Percentiles rank a stretch among this genome's conserved stretches.
These are phyloP conservation scores for Saururus chinensis DNA, from an alignment of 164 flowering plant genomes.

Conservation along the genomic window DNA sequence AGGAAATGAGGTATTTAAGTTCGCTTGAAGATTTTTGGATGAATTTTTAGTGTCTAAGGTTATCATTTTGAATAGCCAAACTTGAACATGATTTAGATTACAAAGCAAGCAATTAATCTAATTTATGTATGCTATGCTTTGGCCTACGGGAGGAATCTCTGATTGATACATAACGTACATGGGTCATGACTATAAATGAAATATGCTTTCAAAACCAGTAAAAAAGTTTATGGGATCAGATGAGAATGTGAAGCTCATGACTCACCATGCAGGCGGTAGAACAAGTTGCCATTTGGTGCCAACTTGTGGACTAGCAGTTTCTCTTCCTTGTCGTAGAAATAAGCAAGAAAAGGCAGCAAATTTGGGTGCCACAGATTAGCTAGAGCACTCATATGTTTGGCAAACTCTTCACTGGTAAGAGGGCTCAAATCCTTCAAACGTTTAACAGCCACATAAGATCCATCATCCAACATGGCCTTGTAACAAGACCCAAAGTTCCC, in stretches of 20 bases:
- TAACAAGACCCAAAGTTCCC: conserved; percentile 50
- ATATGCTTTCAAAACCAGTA: background rate
- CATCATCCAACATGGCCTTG: conserved; percentile 31
- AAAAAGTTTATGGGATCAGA: background rate
- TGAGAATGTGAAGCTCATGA: background rate
- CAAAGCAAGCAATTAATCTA: too few relatives aligned
- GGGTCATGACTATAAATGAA: too few relatives aligned
- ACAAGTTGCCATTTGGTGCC: conserved; percentile 40
- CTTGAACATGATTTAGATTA: too few relatives aligned
- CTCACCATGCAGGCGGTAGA: conserved; percentile 48
- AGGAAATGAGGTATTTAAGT: too few relatives aligned
- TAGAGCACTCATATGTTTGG: conserved; percentile 25
- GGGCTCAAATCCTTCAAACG: conserved; percentile 44
- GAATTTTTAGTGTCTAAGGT: too few relatives aligned
- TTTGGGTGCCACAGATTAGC: conserved; percentile 43
- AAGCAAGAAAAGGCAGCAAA: conserved; percentile 50
- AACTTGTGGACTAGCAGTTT: conserved; percentile 44
- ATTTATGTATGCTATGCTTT: too few relatives aligned
- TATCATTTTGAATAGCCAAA: too few relatives aligned
- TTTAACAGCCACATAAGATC: conserved; percentile 43
- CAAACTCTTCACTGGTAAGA: conserved; percentile 33
- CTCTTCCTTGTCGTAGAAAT: conserved; percentile 45
- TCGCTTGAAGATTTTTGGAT: too few relatives aligned
- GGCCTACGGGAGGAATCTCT: too few relatives aligned
- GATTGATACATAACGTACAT: too few relatives aligned